These are phyloP conservation scores for Taphrina pruni DNA, from an alignment of 1,139 yeast species.

Conservation along the genomic window DNA sequence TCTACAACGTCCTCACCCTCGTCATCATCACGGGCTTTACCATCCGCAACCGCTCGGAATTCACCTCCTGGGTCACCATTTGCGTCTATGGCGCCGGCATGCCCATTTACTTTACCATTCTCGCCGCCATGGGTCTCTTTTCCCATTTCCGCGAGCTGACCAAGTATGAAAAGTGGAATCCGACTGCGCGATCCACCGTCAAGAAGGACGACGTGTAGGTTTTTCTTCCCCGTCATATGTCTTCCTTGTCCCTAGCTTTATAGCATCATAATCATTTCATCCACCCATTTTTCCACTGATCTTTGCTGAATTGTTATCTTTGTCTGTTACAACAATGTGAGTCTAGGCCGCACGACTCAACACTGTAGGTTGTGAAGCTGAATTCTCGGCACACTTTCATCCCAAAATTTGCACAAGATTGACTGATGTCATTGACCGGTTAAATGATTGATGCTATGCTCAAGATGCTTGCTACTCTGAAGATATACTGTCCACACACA, in stretches of 20 bases:
- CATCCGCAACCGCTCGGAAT: slow-evolving; percentile 40
- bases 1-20: slow-evolving; percentile 38
- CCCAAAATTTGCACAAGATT: no score
- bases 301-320: no score
- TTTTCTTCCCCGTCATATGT: not conserved
- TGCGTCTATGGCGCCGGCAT: slow-evolving; percentile 32
- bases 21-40: slow-evolving; percentile 39
- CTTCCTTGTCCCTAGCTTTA: not conserved
- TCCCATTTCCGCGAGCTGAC: slow-evolving; percentile 37
- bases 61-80: slow-evolving; percentile 31
- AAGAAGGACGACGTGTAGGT: slow-evolving; percentile 13
- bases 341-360: no score
- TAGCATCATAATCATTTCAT: not conserved
- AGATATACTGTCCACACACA: no score
- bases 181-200: slow-evolving; percentile 29
- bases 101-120: slow-evolving; percentile 40
- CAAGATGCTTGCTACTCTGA: no score
- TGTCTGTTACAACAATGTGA: no score
- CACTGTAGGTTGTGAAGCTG: no score
- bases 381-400: no score
- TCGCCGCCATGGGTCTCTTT: slow-evolving; percentile 41
- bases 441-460: no score
- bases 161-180: slow-evolving; percentile 36
- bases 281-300: not conserved
- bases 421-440: no score